Percentiles rank a stretch among this genome's conserved stretches.
Conservation (phyloP, 495 filamentous ascomycete genomes). For the Friedmanniomyces endolithicus region DNA sequence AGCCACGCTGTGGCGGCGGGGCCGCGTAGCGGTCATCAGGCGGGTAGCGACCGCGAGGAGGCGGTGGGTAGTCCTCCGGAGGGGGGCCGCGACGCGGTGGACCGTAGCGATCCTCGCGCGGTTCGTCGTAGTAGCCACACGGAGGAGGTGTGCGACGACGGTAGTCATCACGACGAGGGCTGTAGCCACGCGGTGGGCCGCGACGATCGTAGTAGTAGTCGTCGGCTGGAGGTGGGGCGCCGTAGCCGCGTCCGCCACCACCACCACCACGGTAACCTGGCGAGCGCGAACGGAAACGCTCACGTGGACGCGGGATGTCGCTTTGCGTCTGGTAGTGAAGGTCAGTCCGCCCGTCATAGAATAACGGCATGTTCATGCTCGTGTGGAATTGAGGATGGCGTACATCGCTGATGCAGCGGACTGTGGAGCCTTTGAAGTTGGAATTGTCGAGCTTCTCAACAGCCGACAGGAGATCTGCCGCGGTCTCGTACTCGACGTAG, state of each 20-base stretch:
- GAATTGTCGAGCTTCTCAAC: slow-evolving; percentile 84
- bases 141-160: slow-evolving; percentile 68
- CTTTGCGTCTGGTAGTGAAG: slow-evolving; percentile 45
- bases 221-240: slow-evolving; percentile 48
- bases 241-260: slow-evolving; percentile 38
- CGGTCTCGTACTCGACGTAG: slow-evolving; percentile 96
- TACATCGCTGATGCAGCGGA: slow-evolving; percentile 80
- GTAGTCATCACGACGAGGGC: slow-evolving; percentile 67
- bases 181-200: slow-evolving; percentile 67
- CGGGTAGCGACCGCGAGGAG: slow-evolving; percentile 29
- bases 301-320: slow-evolving; percentile 52
- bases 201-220: slow-evolving; percentile 54
- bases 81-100: slow-evolving; percentile 58
- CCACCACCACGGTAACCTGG: slow-evolving; percentile 43
- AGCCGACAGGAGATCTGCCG: slow-evolving; percentile 73
- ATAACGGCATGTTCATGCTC: neutral
- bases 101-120: slow-evolving; percentile 58
- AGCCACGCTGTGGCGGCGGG: slow-evolving; percentile 29
- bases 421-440: slow-evolving; percentile 78
- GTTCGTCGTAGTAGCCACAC: slow-evolving; percentile 69
- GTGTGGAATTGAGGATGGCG: slow-evolving; percentile 21
- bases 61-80: slow-evolving; percentile 63
- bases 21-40: slow-evolving; percentile 44
- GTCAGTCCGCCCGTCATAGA: neutral
- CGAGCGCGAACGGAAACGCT: slow-evolving; percentile 65